Percentiles rank a stretch among this genome's conserved stretches.
Evolutionary conservation across 2,329 filamentous ascomycete genomes (phyloP).

Genomic region (Fusarium chuoi): DNA sequence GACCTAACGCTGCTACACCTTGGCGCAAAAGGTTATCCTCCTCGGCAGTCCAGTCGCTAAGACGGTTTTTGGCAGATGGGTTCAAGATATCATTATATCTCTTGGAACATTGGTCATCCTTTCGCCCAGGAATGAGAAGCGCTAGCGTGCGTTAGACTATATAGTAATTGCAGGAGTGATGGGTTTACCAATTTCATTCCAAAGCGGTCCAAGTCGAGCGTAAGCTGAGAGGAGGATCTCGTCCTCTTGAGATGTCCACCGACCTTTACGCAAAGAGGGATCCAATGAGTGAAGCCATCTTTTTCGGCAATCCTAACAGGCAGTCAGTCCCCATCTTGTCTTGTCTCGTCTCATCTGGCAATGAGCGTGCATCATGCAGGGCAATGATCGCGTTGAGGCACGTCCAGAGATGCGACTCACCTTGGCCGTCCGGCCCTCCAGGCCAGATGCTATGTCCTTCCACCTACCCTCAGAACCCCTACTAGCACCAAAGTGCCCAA

Average conservation of each 20-base stretch:
- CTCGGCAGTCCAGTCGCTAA: constrained; percentile 42
- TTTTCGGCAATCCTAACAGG: constrained; percentile 42
- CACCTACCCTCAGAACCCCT: constrained; percentile 42
- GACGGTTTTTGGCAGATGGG: constrained; percentile 40
- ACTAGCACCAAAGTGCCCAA: constrained; percentile 44
- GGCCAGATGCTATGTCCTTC: constrained; percentile 43
- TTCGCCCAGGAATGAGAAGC: constrained; percentile 43
- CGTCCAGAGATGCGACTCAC: constrained; percentile 26
- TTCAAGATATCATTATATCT: constrained; percentile 46
- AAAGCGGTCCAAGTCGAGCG: constrained; percentile 40
- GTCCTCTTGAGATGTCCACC: constrained; percentile 46
- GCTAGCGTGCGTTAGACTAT: constrained; percentile 12
- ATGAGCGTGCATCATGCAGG: neutral
- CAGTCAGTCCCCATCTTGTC: too few relatives aligned
- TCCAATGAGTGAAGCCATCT: constrained; percentile 47
- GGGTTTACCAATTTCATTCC: constrained; percentile 42
- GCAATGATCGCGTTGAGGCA: neutral
- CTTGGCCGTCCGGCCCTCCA: constrained; percentile 44
- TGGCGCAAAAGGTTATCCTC: constrained; percentile 41
- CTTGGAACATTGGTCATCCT: constrained; percentile 47
- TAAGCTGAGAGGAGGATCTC: constrained; percentile 45
- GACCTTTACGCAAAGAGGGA: constrained; percentile 43
- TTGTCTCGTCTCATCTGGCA: too few relatives aligned
- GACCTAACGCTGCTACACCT: constrained; percentile 40
- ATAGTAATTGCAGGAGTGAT: neutral